A percentile compares a stretch with the other conserved stretches of the same genome.
Conservation (phyloP, 1,139 yeast genomes). For the Candida albicans region DNA sequence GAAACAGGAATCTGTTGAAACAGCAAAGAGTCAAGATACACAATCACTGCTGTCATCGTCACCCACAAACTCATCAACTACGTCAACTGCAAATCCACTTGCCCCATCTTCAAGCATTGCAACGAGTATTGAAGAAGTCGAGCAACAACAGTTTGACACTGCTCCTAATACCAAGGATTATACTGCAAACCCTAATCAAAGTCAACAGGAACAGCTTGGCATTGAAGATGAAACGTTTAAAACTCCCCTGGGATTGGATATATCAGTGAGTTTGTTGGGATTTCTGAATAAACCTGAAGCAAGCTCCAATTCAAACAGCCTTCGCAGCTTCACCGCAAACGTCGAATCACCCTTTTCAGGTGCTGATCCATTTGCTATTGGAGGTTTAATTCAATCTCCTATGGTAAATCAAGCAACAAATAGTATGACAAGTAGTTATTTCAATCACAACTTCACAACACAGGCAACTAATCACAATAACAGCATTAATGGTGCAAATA, state of each 20-base stretch:
- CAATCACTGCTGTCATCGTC: not conserved
- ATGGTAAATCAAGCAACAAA: slow-evolving; percentile 29
- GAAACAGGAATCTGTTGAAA: not conserved
- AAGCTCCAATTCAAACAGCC: not conserved
- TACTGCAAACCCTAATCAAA: not conserved
- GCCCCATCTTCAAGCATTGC: slow-evolving; percentile 2
- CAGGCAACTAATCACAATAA: slow-evolving; percentile 9
- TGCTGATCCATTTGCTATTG: slow-evolving; percentile 1
- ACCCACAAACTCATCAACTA: not conserved
- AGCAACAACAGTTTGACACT: not conserved
- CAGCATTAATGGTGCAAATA: slow-evolving; percentile 27
- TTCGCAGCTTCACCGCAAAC: slow-evolving; percentile 1
- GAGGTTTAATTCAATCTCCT: slow-evolving; percentile 29
- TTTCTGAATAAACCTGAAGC: not conserved
- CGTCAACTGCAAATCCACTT: not conserved
- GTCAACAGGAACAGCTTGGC: not conserved
- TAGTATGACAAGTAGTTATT: slow-evolving; percentile 37
- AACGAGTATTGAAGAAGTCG: slow-evolving; percentile 5
- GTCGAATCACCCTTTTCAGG: slow-evolving; percentile 2
- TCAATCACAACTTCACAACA: slow-evolving; percentile 29
- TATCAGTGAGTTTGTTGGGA: slow-evolving; percentile 1
- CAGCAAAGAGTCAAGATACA: not conserved
- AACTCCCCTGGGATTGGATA: slow-evolving; percentile 2
- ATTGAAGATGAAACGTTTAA: slow-evolving; percentile 5
- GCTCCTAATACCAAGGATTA: not conserved